Conservation (phyloP, 2,329 filamentous ascomycete genomes). For the Cladobotryum mycophilum region DNA sequence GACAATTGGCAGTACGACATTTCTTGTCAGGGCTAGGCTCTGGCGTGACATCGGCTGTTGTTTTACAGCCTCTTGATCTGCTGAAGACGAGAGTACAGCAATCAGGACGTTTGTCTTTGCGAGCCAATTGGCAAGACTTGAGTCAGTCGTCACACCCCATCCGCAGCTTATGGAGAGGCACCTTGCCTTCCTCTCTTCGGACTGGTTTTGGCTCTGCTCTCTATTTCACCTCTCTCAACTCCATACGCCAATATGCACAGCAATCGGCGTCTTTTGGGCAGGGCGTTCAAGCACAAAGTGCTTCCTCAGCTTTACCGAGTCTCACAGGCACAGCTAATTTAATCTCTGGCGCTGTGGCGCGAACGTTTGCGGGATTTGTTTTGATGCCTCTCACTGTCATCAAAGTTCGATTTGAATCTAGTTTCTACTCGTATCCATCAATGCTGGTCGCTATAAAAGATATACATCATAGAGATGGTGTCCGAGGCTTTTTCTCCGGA, state of each 20-base stretch:
- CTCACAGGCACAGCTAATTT: slow-evolving; percentile 82
- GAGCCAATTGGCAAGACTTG: slow-evolving; percentile 23
- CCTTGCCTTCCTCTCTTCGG: slow-evolving; percentile 83
- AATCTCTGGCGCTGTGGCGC: slow-evolving; percentile 73
- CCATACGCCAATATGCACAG: slow-evolving; percentile 61
- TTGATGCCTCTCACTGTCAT: slow-evolving; percentile 96
- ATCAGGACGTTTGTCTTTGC: slow-evolving; percentile 63
- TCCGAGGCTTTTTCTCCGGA: slow-evolving; percentile 83
- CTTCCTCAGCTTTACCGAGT: slow-evolving; percentile 70
- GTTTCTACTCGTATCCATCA: slow-evolving; percentile 75
- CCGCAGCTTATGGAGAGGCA: slow-evolving; percentile 82
- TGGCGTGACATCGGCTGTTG: slow-evolving; percentile 78
- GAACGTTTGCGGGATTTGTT: slow-evolving; percentile 80
- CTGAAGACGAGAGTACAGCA: slow-evolving; percentile 96
- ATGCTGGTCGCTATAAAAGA: slow-evolving; percentile 65
- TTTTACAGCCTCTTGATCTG: slow-evolving; percentile 91
- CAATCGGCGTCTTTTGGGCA: slow-evolving; percentile 20
- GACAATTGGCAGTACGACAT: slow-evolving; percentile 58
- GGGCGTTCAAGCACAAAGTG: slow-evolving; percentile 17
- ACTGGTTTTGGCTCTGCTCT: slow-evolving; percentile 90
- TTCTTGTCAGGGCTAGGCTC: slow-evolving; percentile 84
- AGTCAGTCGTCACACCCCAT: slow-evolving; percentile 57
- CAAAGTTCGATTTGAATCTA: slow-evolving; percentile 93
- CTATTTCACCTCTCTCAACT: slow-evolving; percentile 87
- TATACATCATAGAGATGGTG: slow-evolving; percentile 66